Evolutionary conservation across 306 rosid genomes (phyloP).

Genomic region (Elaeagnus macrophylla): DNA sequence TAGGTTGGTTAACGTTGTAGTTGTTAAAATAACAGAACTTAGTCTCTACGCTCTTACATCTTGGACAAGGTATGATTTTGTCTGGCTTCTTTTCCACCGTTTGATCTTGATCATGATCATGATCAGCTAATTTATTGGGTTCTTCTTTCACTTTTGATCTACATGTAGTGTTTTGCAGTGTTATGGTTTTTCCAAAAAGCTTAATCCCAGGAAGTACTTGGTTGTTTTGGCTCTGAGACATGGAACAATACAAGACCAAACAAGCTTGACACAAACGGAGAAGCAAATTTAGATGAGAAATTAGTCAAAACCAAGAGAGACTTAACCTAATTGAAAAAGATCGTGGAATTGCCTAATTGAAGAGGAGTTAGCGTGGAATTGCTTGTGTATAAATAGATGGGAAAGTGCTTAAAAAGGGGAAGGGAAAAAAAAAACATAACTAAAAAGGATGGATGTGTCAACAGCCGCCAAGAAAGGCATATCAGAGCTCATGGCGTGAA

Average conservation of each 20-base stretch:
- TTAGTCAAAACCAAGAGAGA: background rate
- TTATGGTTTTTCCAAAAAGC: conserved; percentile 70
- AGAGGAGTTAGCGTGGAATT: conserved; percentile 2
- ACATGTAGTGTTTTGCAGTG: conserved; percentile 20
- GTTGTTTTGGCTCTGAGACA: conserved; percentile 38
- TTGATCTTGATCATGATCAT: conserved; percentile 12
- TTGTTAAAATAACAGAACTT: conserved; percentile 91
- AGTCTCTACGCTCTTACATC: conserved; percentile 95
- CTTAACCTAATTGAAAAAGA: background rate
- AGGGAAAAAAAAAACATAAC: conserved; percentile 2
- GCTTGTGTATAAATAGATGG: background rate
- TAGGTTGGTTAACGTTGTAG: conserved; percentile 87
- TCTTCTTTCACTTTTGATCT: conserved; percentile 28
- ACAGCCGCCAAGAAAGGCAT: conserved; percentile 19
- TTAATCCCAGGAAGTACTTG: conserved; percentile 54
- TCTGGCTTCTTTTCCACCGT: conserved; percentile 44
- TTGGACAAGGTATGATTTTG: conserved; percentile 69
- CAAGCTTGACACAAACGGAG: background rate
- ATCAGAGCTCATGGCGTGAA: conserved; percentile 20
- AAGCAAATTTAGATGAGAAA: too few relatives aligned
- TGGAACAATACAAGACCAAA: background rate
- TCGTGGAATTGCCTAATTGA: background rate
- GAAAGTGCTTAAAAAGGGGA: background rate
- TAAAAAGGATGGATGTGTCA: conserved; percentile 29
- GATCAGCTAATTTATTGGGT: conserved; percentile 8